Evolutionary conservation across 31 red algal species (phyloP).

Genomic region (Odonthalia washingtoniensis): DNA sequence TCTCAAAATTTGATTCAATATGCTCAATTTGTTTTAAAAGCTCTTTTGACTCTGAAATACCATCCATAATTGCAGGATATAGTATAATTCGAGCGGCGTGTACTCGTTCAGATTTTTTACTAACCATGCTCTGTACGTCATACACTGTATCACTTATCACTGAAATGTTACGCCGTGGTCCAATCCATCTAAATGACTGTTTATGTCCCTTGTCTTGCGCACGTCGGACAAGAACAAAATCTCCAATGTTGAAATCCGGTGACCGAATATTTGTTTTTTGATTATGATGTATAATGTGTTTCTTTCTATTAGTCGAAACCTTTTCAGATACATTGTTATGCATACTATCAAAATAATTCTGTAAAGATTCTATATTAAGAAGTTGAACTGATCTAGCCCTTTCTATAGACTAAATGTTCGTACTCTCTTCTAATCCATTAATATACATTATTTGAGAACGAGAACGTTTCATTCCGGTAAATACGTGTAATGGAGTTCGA

Average conservation of each 20-base stretch:
- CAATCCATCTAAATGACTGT: constrained; percentile 29
- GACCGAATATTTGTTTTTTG: constrained; percentile 14
- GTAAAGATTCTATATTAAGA: constrained; percentile 16
- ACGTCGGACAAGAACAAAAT: constrained; percentile 44
- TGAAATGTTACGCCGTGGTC: constrained; percentile 20
- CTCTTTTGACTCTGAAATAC: neutral
- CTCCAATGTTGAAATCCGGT: constrained; percentile 32
- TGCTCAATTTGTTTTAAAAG: neutral
- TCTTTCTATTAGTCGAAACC: neutral
- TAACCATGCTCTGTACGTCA: constrained; percentile 38
- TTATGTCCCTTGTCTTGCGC: constrained; percentile 42
- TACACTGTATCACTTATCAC: constrained; percentile 21
- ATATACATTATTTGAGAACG: too few relatives aligned
- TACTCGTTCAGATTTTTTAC: constrained; percentile 11
- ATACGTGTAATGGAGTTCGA: constrained; percentile 17
- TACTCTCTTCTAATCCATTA: too few relatives aligned
- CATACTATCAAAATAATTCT: neutral
- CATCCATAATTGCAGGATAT: too few relatives aligned
- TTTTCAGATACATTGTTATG: constrained; percentile 24
- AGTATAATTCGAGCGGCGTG: constrained; percentile 22
- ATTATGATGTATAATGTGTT: constrained; percentile 39
- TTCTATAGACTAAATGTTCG: neutral
- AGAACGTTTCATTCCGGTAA: too few relatives aligned
- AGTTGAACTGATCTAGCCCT: neutral
- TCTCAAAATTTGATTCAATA: constrained; percentile 30